phyloP scores from a whole-genome alignment of 2,329 filamentous ascomycete genomes.

The Paecilomyces sp. region DNA sequence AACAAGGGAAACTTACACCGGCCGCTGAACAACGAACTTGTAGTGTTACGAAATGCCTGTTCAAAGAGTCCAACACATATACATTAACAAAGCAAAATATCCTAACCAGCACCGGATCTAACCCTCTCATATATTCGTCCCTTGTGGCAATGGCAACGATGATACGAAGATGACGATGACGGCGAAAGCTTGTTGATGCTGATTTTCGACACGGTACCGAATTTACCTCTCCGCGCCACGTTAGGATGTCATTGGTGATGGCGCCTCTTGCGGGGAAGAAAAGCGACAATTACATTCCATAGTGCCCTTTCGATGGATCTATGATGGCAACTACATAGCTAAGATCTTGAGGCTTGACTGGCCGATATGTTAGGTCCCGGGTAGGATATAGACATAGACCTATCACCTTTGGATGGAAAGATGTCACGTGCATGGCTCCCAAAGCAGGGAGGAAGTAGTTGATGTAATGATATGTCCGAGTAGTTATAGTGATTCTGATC shows the following conservation, averaged over 20 bases:
- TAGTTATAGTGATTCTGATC: not conserved
- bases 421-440: not conserved
- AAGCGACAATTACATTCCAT: not conserved
- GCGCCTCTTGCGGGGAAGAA: not conserved
- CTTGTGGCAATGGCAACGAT: not conserved
- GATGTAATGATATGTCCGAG: not conserved
- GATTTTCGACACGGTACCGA: not conserved
- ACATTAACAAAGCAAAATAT: not conserved
- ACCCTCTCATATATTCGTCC: not conserved
- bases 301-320: not conserved
- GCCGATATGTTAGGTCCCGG: not conserved
- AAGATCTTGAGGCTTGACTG: not conserved
- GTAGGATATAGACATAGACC: not conserved
- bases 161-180: not conserved
- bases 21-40: not conserved
- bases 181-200: not conserved
- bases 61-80: not conserved
- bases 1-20: not conserved
- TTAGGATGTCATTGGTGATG: not conserved
- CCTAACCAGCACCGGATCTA: not conserved
- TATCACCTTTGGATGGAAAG: not conserved
- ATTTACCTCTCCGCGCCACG: not conserved
- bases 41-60: not conserved
- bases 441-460: not conserved
- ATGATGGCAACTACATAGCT: not conserved